These are phyloP conservation scores for Podospora fimiseda DNA, from an alignment of 495 filamentous ascomycete species.

Conservation along the genomic window DNA sequence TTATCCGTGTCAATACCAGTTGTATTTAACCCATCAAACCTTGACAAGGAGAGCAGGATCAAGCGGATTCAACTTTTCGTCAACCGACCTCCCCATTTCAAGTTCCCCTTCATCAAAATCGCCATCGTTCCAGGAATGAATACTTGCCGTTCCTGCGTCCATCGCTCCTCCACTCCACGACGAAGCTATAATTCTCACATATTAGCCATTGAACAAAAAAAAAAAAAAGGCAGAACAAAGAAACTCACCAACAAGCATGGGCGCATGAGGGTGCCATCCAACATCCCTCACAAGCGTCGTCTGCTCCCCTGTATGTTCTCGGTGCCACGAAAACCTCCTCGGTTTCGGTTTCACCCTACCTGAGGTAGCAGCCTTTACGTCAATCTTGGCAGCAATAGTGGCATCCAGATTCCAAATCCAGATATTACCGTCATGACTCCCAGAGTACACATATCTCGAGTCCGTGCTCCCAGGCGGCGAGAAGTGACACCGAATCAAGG, in stretches of 20 bases:
- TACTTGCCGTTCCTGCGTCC: conserved; percentile 62
- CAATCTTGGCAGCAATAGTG: conserved; percentile 71
- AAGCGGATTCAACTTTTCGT: conserved; percentile 37
- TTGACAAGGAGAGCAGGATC: conserved; percentile 3
- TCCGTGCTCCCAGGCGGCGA: conserved; percentile 83
- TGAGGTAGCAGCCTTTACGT: conserved; percentile 63
- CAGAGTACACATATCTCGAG: conserved; percentile 87
- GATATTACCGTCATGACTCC: conserved; percentile 79
- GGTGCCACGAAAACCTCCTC: conserved; percentile 20
- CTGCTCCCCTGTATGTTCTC: conserved; percentile 46
- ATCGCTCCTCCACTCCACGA: conserved; percentile 71
- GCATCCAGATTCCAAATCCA: conserved; percentile 94
- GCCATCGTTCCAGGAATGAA: conserved; percentile 69
- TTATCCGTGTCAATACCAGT: too few relatives aligned
- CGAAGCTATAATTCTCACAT: conserved; percentile 49
- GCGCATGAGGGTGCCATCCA: conserved; percentile 89
- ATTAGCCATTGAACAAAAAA: neutral
- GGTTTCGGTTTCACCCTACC: conserved; percentile 8
- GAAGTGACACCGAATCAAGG: conserved; percentile 93
- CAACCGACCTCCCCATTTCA: conserved; percentile 48
- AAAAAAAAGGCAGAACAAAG: neutral
- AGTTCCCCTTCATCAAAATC: conserved; percentile 61
- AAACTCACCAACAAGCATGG: conserved; percentile 73
- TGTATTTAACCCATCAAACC: too few relatives aligned
- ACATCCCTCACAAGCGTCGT: conserved; percentile 85